Percentiles rank a stretch among this genome's conserved stretches.
Evolutionary conservation across 306 rosid genomes (phyloP).

Genomic region (Cucumis cinereus): DNA sequence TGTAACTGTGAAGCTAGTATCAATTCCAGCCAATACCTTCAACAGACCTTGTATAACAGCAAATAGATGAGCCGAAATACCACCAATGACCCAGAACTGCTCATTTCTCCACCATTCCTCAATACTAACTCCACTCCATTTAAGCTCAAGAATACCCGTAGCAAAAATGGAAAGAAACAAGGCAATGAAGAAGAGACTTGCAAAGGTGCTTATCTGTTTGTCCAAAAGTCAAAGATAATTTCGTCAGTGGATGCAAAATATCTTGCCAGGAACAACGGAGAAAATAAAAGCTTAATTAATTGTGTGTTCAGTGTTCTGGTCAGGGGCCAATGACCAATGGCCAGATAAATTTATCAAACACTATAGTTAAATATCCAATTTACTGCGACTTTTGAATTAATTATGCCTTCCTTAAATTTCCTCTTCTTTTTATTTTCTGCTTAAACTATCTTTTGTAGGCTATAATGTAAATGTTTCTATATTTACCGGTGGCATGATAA

Average conservation of each 20-base stretch:
- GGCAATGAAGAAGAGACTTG: constrained; percentile 69
- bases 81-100: constrained; percentile 98
- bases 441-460: neutral
- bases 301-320: neutral
- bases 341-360: neutral
- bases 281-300: neutral
- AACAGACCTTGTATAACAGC: constrained; percentile 91
- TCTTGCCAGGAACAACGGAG: neutral
- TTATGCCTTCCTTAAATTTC: neutral
- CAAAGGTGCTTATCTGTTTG: constrained; percentile 86
- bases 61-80: constrained; percentile 80
- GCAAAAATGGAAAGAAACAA: constrained; percentile 73
- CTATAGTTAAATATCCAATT: neutral
- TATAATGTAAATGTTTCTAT: neutral
- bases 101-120: constrained; percentile 99
- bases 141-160: constrained; percentile 86
- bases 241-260: constrained; percentile 2
- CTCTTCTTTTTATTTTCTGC: neutral
- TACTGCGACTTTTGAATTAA: neutral
- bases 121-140: constrained; percentile 97
- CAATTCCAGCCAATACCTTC: constrained; percentile 83
- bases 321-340: neutral
- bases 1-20: constrained; percentile 83
- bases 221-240: constrained; percentile 7
- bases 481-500: constrained; percentile 93